Conservation (phyloP, 1,139 yeast genomes). For the Blastobotrys arbuscula region DNA sequence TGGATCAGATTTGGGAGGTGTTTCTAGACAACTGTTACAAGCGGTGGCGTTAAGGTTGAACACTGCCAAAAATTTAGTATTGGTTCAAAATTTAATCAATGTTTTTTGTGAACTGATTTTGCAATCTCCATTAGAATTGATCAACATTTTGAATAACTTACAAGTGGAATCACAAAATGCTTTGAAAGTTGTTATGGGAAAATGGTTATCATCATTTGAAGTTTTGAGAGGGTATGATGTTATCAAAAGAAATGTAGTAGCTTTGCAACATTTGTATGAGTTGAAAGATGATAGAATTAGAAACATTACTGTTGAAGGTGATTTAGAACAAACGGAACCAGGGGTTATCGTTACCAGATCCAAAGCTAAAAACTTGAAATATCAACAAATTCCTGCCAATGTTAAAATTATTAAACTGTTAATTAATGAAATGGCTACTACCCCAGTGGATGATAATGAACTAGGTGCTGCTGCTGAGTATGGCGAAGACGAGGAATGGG, state of each 20-base stretch:
- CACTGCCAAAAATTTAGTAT: conserved; percentile 60
- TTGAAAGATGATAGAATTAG: conserved; percentile 52
- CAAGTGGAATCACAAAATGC: conserved; percentile 30
- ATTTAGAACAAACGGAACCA: conserved; percentile 57
- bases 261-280: conserved; percentile 60
- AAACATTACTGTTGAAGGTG: conserved; percentile 64
- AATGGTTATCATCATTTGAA: conserved; percentile 82
- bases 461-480: conserved; percentile 1
- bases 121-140: conserved; percentile 53
- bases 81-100: conserved; percentile 68
- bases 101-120: conserved; percentile 72
- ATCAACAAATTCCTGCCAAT: conserved; percentile 61
- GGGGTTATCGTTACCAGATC: conserved; percentile 77
- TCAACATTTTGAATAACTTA: conserved; percentile 49
- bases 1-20: conserved; percentile 43
- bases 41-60: conserved; percentile 68
- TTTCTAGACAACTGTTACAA: conserved; percentile 55
- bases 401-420: conserved; percentile 69
- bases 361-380: conserved; percentile 55
- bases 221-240: conserved; percentile 72
- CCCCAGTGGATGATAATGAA: conserved; percentile 33
- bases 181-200: conserved; percentile 49
- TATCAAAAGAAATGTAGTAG: conserved; percentile 64
- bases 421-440: conserved; percentile 54
- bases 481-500: conserved; percentile 54